A percentile compares a stretch with the other conserved stretches of the same genome.
Evolutionary conservation across 495 filamentous ascomycete genomes (phyloP).

Genomic region (Aspergillus sclerotioniger): DNA sequence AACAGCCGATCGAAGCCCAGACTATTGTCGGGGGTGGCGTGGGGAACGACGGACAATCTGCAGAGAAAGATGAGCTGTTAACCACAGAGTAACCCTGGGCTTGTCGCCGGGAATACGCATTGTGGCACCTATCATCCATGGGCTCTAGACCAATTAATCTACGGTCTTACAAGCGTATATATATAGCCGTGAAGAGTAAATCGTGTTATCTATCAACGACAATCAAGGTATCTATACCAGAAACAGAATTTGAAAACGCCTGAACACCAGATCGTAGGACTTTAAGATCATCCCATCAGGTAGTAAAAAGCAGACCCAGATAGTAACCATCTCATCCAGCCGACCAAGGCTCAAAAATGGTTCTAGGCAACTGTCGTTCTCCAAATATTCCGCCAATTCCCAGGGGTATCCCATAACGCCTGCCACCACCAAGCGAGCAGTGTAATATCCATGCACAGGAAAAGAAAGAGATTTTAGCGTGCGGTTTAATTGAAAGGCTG

Average conservation of each 20-base stretch:
- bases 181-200: not conserved
- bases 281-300: not conserved
- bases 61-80: not conserved
- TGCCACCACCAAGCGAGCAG: conserved; percentile 1
- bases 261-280: not conserved
- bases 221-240: not conserved
- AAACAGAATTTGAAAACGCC: not conserved
- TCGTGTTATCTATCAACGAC: not conserved
- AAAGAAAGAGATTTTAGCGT: conserved; percentile 9
- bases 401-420: conserved; percentile 7
- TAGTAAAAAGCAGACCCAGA: not conserved
- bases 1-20: no score
- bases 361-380: not conserved
- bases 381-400: conserved; percentile 1
- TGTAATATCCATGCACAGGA: conserved; percentile 5
- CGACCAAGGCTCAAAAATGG: not conserved
- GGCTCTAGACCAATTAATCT: no score
- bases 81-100: no score
- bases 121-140: no score
- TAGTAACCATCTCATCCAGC: not conserved
- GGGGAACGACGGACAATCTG: not conserved
- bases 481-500: conserved; percentile 27
- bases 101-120: no score
- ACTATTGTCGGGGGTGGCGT: not conserved
- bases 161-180: no score